Conservation (phyloP, 345 rosid species). For the Moricandia moricandioides region DNA sequence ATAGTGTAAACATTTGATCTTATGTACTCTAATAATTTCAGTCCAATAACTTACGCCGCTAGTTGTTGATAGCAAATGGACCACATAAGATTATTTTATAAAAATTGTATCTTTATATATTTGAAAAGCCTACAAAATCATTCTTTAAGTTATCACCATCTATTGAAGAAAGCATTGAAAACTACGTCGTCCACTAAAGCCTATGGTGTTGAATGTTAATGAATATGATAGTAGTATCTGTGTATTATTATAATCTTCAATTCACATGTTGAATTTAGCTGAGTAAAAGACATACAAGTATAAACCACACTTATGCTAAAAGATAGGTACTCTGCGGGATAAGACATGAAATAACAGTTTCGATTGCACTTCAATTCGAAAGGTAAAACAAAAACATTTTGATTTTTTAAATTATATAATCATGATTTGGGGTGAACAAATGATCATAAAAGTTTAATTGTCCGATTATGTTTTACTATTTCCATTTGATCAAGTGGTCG, state of each 20-base stretch:
- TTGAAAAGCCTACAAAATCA: not conserved
- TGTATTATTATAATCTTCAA: not conserved
- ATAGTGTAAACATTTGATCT: not conserved
- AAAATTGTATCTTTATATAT: not conserved
- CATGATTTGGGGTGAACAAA: not conserved
- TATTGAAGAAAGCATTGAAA: conserved; percentile 28
- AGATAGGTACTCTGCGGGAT: not conserved
- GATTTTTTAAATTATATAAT: not conserved
- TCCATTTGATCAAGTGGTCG: too few species aligned
- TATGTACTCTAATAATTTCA: not conserved
- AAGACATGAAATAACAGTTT: not conserved
- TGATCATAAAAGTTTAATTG: not conserved
- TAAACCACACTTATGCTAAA: not conserved
- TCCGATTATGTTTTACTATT: too few species aligned
- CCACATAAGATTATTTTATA: not conserved
- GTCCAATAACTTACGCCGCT: not conserved
- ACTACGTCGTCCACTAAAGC: conserved; percentile 16
- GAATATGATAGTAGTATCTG: not conserved
- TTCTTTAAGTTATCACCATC: conserved; percentile 24
- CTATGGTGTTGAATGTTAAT: not conserved
- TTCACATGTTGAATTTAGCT: not conserved
- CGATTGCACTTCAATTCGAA: not conserved
- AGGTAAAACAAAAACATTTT: not conserved
- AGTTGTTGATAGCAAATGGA: conserved; percentile 23
- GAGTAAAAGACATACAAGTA: not conserved